phyloP scores from a whole-genome alignment of 768 basidiomycete genomes.

The Nidularia pulvinata region DNA sequence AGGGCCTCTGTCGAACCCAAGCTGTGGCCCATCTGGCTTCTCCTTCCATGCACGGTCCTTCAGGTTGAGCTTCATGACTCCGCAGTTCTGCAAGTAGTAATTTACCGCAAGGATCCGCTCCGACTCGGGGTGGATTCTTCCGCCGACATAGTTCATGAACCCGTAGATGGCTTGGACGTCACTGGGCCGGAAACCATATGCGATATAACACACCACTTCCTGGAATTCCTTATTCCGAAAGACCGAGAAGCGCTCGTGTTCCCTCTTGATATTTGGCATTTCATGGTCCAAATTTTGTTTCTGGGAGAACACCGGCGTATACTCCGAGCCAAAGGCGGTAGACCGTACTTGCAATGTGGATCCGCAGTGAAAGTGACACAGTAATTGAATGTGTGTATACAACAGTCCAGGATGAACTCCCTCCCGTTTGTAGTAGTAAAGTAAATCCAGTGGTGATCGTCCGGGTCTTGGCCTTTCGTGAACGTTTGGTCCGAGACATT shows the following conservation, averaged over 20 bases:
- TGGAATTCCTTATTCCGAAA: slow-evolving; percentile 21
- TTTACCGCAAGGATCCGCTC: slow-evolving; percentile 17
- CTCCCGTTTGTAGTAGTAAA: slow-evolving; percentile 41
- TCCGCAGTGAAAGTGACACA: slow-evolving; percentile 8
- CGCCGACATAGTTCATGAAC: slow-evolving; percentile 28
- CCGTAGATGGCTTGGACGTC: slow-evolving; percentile 10
- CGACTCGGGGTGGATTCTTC: slow-evolving; percentile 5
- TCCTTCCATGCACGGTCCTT: slow-evolving; percentile 10
- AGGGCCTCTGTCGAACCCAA: slow-evolving; percentile 20
- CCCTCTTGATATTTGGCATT: slow-evolving; percentile 8
- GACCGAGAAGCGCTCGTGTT: slow-evolving; percentile 20
- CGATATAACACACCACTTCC: slow-evolving; percentile 8
- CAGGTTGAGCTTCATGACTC: slow-evolving; percentile 6
- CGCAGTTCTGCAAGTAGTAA: slow-evolving; percentile 6
- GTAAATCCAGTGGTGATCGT: slow-evolving; percentile 50
- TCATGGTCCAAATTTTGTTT: slow-evolving; percentile 8
- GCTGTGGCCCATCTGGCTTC: slow-evolving; percentile 16
- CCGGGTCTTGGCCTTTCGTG: slow-evolving; percentile 33
- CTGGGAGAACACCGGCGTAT: slow-evolving; percentile 18
- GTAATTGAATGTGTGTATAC: slow-evolving; percentile 42
- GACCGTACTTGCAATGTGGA: not conserved
- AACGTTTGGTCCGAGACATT: slow-evolving; percentile 17
- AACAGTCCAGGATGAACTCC: slow-evolving; percentile 35
- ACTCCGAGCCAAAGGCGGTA: slow-evolving; percentile 3
- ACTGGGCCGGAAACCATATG: slow-evolving; percentile 3